phyloP scores from a whole-genome alignment of 176 grass and related monocot species.

The Rhipidocladum racemiflorum region DNA sequence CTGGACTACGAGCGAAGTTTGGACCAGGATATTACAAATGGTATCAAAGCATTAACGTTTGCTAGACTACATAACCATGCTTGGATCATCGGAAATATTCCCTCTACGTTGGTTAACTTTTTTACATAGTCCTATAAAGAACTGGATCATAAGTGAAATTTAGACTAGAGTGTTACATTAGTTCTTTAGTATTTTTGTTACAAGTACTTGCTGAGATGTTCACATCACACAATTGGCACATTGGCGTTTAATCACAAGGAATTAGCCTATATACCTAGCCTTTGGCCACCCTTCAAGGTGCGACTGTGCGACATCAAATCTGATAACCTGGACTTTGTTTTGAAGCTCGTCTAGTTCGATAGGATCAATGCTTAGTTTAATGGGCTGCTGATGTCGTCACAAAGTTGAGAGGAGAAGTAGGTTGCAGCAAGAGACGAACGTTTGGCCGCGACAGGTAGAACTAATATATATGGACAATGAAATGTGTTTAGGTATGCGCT shows the following conservation, averaged over 20 bases:
- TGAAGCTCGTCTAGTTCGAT: background rate
- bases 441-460: background rate
- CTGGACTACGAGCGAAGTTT: too few species aligned
- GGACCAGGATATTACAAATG: too few species aligned
- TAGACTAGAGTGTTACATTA: too few species aligned
- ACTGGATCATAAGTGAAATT: too few species aligned
- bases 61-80: too few species aligned
- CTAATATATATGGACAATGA: background rate
- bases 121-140: too few species aligned
- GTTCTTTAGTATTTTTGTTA: background rate
- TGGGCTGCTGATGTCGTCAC: background rate
- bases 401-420: background rate
- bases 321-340: conserved; percentile 4
- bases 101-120: too few species aligned
- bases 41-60: too few species aligned
- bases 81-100: too few species aligned
- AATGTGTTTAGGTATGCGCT: background rate
- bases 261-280: background rate
- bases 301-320: background rate
- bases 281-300: conserved; percentile 16
- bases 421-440: background rate
- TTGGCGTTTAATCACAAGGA: background rate
- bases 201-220: background rate
- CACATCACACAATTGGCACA: conserved; percentile 28
- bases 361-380: background rate